A percentile compares a stretch with the other conserved stretches of the same genome.
These are phyloP conservation scores for Taiozyma sp. DNA, from an alignment of 1,139 yeast genomes.

Conservation along the genomic window DNA sequence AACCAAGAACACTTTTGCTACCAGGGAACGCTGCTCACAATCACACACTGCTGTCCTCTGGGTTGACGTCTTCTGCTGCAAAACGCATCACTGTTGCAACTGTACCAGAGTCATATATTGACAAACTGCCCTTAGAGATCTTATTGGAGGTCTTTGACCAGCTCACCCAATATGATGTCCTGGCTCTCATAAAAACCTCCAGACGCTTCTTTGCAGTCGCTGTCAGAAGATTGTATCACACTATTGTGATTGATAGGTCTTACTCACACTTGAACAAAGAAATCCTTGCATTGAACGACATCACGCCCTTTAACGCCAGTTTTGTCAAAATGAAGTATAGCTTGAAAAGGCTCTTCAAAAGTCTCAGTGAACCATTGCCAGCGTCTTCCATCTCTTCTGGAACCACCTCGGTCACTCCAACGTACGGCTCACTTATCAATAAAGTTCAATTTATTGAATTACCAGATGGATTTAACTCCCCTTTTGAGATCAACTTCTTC, in stretches of 20 bases:
- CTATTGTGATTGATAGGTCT: constrained; percentile 35
- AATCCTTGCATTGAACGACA: not conserved
- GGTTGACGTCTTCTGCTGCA: not conserved
- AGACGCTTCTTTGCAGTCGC: constrained; percentile 30
- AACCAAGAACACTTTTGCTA: not conserved
- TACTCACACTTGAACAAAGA: constrained; percentile 19
- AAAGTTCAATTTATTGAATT: constrained; percentile 14
- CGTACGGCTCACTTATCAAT: constrained; percentile 11
- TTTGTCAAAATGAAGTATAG: constrained; percentile 20
- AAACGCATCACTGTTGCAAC: not conserved
- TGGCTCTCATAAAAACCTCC: constrained; percentile 32
- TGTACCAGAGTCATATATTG: constrained; percentile 6
- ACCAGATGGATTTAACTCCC: constrained; percentile 20
- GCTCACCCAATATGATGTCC: constrained; percentile 40
- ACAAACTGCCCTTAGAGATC: constrained; percentile 35
- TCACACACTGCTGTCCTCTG: not conserved
- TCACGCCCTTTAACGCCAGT: constrained; percentile 6
- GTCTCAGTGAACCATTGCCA: constrained; percentile 4
- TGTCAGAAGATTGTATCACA: constrained; percentile 33
- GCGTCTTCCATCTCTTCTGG: not conserved
- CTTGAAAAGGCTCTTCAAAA: constrained; percentile 14
- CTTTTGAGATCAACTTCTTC: constrained; percentile 14
- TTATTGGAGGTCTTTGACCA: constrained; percentile 29
- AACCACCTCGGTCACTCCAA: not conserved
- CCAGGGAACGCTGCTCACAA: not conserved